phyloP scores from a whole-genome alignment of 306 rosid genomes.

The Herpetospermum pedunculosum region DNA sequence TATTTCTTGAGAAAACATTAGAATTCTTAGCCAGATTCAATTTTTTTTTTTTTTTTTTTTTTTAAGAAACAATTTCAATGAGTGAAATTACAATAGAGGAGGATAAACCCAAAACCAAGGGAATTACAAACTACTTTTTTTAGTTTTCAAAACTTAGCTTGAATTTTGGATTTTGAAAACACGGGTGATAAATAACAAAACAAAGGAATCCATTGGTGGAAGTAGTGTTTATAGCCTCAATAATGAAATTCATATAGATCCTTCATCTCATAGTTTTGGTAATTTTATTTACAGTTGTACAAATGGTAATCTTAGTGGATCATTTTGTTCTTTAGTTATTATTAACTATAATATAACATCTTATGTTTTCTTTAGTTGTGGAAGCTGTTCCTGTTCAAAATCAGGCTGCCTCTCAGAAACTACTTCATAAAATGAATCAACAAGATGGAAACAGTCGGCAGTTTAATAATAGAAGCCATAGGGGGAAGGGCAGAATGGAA shows the following conservation, averaged over 20 bases:
- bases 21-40: too few species aligned
- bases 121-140: too few species aligned
- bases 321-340: background rate
- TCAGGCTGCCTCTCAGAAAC: conserved; percentile 90
- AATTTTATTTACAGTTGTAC: background rate
- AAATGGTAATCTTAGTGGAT: background rate
- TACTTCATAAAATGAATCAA: conserved; percentile 59
- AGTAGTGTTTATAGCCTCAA: too few species aligned
- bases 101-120: too few species aligned
- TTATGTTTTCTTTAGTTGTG: conserved; percentile 32
- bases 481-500: conserved; percentile 58
- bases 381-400: conserved; percentile 79
- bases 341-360: background rate
- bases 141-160: too few species aligned
- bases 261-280: background rate
- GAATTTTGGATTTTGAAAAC: too few species aligned
- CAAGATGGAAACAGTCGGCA: conserved; percentile 29
- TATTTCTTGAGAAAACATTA: too few species aligned
- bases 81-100: too few species aligned
- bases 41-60: too few species aligned
- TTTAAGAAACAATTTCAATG: too few species aligned
- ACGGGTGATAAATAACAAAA: too few species aligned
- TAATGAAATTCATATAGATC: background rate
- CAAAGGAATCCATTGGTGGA: too few species aligned
- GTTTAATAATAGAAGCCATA: conserved; percentile 27